phyloP scores from a whole-genome alignment of 305 asterid species.

The Ilex paraguariensis region DNA sequence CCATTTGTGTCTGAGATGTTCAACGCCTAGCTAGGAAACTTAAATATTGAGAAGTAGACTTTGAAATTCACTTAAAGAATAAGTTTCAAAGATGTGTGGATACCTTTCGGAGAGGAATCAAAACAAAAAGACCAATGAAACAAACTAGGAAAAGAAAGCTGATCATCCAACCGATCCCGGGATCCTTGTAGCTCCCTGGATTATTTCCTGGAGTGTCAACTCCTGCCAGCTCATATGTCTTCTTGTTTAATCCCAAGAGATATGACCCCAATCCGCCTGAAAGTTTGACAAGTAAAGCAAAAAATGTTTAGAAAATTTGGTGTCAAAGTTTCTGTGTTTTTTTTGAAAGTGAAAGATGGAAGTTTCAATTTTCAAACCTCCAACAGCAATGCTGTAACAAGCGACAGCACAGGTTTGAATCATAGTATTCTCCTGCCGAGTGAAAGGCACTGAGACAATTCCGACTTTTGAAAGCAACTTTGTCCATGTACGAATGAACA shows the following conservation, averaged over 20 bases:
- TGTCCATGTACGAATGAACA: constrained; percentile 47
- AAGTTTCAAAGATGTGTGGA: background rate
- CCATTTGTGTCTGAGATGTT: background rate
- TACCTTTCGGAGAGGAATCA: constrained; percentile 76
- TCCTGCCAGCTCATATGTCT: constrained; percentile 57
- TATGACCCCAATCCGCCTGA: constrained; percentile 75
- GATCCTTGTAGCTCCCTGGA: constrained; percentile 48
- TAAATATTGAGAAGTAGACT: background rate
- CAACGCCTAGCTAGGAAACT: too few species aligned
- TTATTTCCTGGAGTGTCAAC: constrained; percentile 34
- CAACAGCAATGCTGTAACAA: constrained; percentile 60
- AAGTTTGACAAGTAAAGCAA: background rate
- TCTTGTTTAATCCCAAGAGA: constrained; percentile 65
- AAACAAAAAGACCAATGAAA: constrained; percentile 65
- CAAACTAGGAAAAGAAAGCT: constrained; percentile 52
- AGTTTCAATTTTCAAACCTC: constrained; percentile 29
- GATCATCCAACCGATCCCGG: constrained; percentile 67
- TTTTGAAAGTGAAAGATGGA: too few species aligned
- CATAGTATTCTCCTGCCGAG: constrained; percentile 65
- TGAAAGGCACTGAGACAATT: constrained; percentile 38
- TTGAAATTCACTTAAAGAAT: too few species aligned
- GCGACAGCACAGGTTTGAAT: constrained; percentile 71
- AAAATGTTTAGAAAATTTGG: too few species aligned
- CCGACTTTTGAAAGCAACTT: constrained; percentile 33
- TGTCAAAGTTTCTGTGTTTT: too few species aligned